Base-by-base conservation (phyloP, 345 rosid genomes). In the Aquilaria yunnanensis region DNA sequence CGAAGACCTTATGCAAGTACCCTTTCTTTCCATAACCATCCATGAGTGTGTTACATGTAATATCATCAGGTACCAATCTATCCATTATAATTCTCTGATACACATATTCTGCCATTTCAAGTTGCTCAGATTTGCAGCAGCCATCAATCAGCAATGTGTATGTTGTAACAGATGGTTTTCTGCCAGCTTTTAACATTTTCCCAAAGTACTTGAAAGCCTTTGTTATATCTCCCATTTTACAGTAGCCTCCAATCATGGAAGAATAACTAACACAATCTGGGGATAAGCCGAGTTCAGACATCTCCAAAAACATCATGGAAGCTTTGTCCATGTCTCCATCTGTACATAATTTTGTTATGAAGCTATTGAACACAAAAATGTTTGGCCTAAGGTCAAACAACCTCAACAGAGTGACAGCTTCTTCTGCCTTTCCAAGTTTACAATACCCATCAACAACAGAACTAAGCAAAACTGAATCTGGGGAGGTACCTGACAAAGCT, bases 201-300 rank as follows among this genome's bases (percentile, higher is more conserved):
- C 84, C 84, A 9, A 79, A 61, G 52, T 73, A 77, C 16, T 64
- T 68, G 47, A 68, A 75, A 63, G 82, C 78, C 69, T 67, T 71
- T 56, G 59, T 67, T 47, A 67, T 67, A 23, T 76, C 67, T 13
- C 67, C 70, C 2, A 61, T 66, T 64, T 69, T 71, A 73, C 82
- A 73, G 34, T 74, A 77, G 55, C 84, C 82, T 57, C 68, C 70
- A 5, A 79, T 77, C 57, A 79, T 77, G 33, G 66, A 71, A 64
- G 87, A 66, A 57, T 79, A 79, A 59, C 74, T 70, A 60, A 70
- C 74, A 77, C 77, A 75, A 68, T 77, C 87, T 51, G 84, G 82
- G 54, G 47, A 64, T 14, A 82, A 72, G 6, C 82, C 82, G 32
- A 68, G 66, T 54, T 75, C 77, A 16, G 62, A 71, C 66, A 82